Conservation (phyloP, 129 eudicot species). For the sunflower (Helianthus annuus) region DNA sequence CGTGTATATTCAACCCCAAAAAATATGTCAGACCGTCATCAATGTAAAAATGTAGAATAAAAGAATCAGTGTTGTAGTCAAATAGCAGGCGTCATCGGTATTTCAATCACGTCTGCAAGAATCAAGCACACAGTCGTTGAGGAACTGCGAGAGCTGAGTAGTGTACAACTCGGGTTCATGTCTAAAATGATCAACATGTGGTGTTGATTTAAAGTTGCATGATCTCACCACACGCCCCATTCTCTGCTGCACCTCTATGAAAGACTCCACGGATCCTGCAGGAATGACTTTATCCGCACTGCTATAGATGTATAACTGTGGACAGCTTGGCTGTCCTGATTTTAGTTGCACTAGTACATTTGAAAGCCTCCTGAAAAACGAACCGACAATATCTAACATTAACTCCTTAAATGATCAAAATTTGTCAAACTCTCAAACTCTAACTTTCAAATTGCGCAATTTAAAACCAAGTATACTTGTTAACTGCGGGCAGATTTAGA, state of each 20-base stretch:
- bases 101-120: constrained; percentile 49
- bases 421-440: not conserved
- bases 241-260: constrained; percentile 67
- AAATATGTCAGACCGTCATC: not conserved
- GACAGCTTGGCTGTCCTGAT: constrained; percentile 79
- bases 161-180: constrained; percentile 75
- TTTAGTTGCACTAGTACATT: constrained; percentile 59
- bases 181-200: constrained; percentile 95
- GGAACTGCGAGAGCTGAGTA: constrained; percentile 75
- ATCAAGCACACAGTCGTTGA: constrained; percentile 76
- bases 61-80: constrained; percentile 24
- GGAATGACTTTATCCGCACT: constrained; percentile 93
- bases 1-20: not conserved
- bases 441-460: not conserved
- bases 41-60: not conserved
- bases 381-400: not conserved
- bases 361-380: constrained; percentile 70
- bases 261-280: constrained; percentile 79
- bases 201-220: constrained; percentile 83
- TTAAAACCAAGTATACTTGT: constrained; percentile 23
- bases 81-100: not conserved
- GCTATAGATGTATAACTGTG: constrained; percentile 92
- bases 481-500: constrained; percentile 70
- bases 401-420: not conserved
- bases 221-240: constrained; percentile 82